Base-by-base conservation (phyloP, 495 filamentous ascomycete species). In the Sporormia fimetaria region DNA sequence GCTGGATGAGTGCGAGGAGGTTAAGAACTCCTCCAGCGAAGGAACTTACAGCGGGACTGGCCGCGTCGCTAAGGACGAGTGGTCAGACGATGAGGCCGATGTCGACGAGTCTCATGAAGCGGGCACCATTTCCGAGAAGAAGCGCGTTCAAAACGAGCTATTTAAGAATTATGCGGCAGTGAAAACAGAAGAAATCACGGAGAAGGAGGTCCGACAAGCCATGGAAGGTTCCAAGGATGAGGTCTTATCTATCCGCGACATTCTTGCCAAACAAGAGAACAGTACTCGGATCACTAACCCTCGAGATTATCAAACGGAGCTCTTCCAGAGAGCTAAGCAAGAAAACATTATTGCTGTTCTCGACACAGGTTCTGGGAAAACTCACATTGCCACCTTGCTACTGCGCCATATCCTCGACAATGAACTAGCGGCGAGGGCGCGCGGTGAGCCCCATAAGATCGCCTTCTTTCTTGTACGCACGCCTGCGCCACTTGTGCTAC, bases 321-420 rank as follows among this genome's bases (percentile, higher is more conserved):
- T 98, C 0, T 96, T 92, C 54, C 84, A 96, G 60, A 72, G 73
- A 48, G 88, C 90, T 14, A 94, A 92, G 57, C 47, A 70, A 14
- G 70, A 81, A 51, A 98, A 98, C 51, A 87, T 77, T 10, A 93
- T 98, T 54, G 90, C 87, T 2, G 92, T 98, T 9, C 70, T 96
- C n/a, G 87, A 94, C 57, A 95, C 90, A 24, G 87, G 90, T 25
- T 87, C 92, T n/a, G 90, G 90, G 11, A 98, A 98, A 58, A 98
- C 90, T 0, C 66, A 95, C 17, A 95, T 98, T 52, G 90, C 92
- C 0, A 88, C 86, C 11, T 67, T 96, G 21, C 72, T 98, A 4
- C 65, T 98, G 12, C 77, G 78, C 31, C 73, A 90, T 49, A 74
- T 78, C 15, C 66, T 96, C 12, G 73, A 87, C 18, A 66, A 78